Percentiles rank a stretch among this genome's conserved stretches.
These are phyloP conservation scores for Leccinum pellstonianum DNA, from an alignment of 768 basidiomycete species.

Conservation along the genomic window DNA sequence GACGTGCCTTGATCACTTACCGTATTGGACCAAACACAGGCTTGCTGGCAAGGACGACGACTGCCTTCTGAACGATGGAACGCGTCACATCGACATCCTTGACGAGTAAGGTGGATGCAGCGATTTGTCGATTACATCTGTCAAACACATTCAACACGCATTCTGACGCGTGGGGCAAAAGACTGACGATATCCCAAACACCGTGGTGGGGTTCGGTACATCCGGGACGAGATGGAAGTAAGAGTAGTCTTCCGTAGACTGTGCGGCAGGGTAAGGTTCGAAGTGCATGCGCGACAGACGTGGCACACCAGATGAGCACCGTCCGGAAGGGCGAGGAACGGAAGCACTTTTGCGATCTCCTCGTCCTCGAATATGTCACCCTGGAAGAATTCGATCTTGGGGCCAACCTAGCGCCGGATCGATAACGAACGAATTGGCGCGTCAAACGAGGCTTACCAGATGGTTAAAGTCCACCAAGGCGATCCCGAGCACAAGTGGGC, in stretches of 20 bases:
- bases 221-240: constrained; percentile 91
- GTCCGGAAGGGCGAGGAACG: constrained; percentile 95
- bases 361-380: constrained; percentile 84
- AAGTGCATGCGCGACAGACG: constrained; percentile 7
- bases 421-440: constrained; percentile 11
- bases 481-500: constrained; percentile 75
- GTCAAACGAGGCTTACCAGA: constrained; percentile 50
- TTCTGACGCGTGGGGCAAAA: not conserved
- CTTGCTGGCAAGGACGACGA: constrained; percentile 88
- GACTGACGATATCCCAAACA: constrained; percentile 91
- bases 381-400: constrained; percentile 80
- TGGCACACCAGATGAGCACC: constrained; percentile 83
- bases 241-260: constrained; percentile 78
- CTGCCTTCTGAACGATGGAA: constrained; percentile 95
- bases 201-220: constrained; percentile 67
- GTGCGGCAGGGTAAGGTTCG: constrained; percentile 5
- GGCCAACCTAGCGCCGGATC: constrained; percentile 66
- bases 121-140: constrained; percentile 94
- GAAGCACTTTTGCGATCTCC: constrained; percentile 80
- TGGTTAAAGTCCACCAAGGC: constrained; percentile 97
- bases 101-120: constrained; percentile 72
- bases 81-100: constrained; percentile 87
- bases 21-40: constrained; percentile 94
- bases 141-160: constrained; percentile 1
- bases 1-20: constrained; percentile 34